phyloP scores from a whole-genome alignment of 2,329 filamentous ascomycete species.

The Aspergillus hortae region DNA sequence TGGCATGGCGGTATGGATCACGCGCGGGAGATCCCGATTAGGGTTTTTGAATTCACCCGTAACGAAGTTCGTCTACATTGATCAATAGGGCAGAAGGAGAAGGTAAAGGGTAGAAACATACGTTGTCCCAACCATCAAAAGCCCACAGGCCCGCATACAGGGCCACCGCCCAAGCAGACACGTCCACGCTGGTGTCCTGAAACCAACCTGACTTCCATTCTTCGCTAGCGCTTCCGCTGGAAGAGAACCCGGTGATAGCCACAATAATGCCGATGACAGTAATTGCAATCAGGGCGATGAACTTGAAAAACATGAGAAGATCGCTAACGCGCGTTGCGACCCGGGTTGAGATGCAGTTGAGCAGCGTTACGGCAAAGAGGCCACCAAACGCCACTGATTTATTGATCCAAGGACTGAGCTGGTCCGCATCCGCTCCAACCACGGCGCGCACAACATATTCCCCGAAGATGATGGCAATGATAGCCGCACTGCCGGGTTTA shows the following conservation, averaged over 20 bases:
- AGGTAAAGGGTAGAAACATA: constrained; percentile 47
- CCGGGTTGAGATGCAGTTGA: constrained; percentile 90
- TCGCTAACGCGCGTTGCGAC: constrained; percentile 85
- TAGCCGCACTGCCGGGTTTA: constrained; percentile 89
- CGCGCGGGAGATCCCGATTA: constrained; percentile 79
- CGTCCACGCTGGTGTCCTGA: constrained; percentile 72
- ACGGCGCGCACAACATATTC: constrained; percentile 91
- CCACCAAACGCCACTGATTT: constrained; percentile 80
- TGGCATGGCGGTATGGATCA: constrained; percentile 95
- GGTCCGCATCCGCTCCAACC: constrained; percentile 80
- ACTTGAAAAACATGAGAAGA: constrained; percentile 95
- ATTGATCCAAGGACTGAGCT: constrained; percentile 80
- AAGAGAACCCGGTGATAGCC: constrained; percentile 77
- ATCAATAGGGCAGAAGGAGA: background rate
- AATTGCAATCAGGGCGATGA: constrained; percentile 80
- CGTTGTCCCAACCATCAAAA: constrained; percentile 98
- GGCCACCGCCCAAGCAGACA: constrained; percentile 87
- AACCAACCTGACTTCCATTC: constrained; percentile 96
- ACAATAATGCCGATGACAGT: constrained; percentile 87
- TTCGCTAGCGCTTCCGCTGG: constrained; percentile 67
- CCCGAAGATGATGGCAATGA: constrained; percentile 96
- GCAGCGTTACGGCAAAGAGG: constrained; percentile 69
- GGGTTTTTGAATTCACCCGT: constrained; percentile 96
- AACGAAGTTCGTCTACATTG: constrained; percentile 82
- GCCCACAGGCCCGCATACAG: constrained; percentile 96